Conservation (phyloP, 371 early-diverging fungal genomes). For the Mortierella sp. region DNA sequence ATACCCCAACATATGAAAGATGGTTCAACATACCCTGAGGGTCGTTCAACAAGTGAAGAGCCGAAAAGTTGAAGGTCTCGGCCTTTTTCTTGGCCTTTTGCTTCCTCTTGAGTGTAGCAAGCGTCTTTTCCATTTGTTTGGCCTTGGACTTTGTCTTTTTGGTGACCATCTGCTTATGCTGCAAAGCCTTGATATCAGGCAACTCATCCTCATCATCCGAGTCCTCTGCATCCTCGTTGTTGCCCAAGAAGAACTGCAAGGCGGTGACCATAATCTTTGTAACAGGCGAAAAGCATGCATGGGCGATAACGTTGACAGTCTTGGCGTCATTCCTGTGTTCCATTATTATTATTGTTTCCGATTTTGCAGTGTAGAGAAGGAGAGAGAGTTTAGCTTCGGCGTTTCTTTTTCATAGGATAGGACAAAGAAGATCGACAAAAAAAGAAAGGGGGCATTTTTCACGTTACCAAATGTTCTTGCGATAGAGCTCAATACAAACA, state of each 20-base stretch:
- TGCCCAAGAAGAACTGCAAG: constrained; percentile 92
- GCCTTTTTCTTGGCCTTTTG: constrained; percentile 71
- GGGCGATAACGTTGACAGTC: constrained; percentile 96
- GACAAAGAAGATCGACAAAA: too few species aligned
- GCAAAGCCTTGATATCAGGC: constrained; percentile 77
- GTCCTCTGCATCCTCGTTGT: constrained; percentile 77
- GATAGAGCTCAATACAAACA: constrained; percentile 95
- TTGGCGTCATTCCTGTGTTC: constrained; percentile 86
- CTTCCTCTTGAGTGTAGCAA: constrained; percentile 77
- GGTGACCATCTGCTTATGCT: constrained; percentile 79
- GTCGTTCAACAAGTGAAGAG: constrained; percentile 93
- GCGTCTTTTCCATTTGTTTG: constrained; percentile 78
- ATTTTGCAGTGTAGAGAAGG: too few species aligned
- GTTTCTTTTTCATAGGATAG: too few species aligned
- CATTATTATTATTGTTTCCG: neutral
- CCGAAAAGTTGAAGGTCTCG: constrained; percentile 90
- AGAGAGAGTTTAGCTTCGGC: too few species aligned
- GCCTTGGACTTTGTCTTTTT: constrained; percentile 86
- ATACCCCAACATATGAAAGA: neutral
- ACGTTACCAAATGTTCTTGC: constrained; percentile 88
- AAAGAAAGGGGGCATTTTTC: neutral
- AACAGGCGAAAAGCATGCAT: constrained; percentile 92
- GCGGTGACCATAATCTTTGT: constrained; percentile 92
- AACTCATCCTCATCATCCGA: constrained; percentile 67
- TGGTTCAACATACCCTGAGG: constrained; percentile 76